Evolutionary conservation across 306 rosid genomes (phyloP).

Genomic region (Calophaca sinica): DNA sequence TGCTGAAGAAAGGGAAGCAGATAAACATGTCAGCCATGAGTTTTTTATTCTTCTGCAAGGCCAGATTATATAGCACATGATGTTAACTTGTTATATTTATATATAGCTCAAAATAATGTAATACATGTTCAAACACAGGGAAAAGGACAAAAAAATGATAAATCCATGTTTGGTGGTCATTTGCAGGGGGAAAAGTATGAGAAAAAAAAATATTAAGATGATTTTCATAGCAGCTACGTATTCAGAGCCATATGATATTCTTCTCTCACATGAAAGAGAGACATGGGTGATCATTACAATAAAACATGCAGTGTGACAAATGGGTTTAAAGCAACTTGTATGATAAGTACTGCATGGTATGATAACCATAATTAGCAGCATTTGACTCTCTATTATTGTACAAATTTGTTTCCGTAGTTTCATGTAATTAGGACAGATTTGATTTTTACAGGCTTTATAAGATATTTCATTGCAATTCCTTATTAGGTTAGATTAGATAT

Average conservation of each 20-base stretch:
- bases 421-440: not conserved
- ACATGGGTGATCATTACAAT: not conserved
- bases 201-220: conserved; percentile 14
- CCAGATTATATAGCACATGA: conserved; percentile 16
- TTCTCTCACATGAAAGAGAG: conserved; percentile 36
- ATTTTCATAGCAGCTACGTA: conserved; percentile 19
- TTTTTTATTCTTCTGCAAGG: conserved; percentile 25
- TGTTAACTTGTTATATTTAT: not conserved
- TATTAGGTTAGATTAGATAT: not conserved
- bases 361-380: not conserved
- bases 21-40: conserved; percentile 39
- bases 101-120: conserved; percentile 9
- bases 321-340: conserved; percentile 7
- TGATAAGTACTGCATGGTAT: not conserved
- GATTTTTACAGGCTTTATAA: too few species aligned
- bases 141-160: not conserved
- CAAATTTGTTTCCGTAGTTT: not conserved
- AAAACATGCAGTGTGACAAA: conserved; percentile 15
- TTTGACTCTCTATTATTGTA: not conserved
- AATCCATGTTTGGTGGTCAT: conserved; percentile 13
- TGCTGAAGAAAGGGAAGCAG: conserved; percentile 67
- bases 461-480: too few species aligned
- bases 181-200: not conserved
- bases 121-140: conserved; percentile 12
- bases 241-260: conserved; percentile 26